Conservation (phyloP, 345 rosid species). For the Pistacia integerrima region DNA sequence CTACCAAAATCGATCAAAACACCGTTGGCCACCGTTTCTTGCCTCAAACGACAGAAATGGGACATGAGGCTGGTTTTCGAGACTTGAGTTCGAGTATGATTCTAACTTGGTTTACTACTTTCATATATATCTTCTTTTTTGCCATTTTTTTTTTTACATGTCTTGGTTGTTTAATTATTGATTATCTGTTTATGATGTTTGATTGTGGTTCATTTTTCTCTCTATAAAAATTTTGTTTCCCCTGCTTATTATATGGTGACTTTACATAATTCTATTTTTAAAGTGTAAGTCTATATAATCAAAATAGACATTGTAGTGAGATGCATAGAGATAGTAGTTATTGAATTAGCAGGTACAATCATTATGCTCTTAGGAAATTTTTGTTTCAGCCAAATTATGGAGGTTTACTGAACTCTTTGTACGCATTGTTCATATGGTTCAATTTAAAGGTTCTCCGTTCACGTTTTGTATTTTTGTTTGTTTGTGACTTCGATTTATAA, state of each 20-base stretch:
- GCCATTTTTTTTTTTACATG: not conserved
- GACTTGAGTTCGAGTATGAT: constrained; percentile 41
- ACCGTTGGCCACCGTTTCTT: constrained; percentile 20
- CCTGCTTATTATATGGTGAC: not conserved
- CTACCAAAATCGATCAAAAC: constrained; percentile 16
- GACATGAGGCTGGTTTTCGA: constrained; percentile 17
- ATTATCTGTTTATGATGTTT: not conserved
- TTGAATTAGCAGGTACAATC: not conserved
- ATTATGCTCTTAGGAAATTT: too few species aligned
- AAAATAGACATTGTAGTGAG: not conserved
- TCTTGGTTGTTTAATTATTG: not conserved
- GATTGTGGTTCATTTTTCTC: not conserved
- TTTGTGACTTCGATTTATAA: too few species aligned
- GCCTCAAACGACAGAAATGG: constrained; percentile 21
- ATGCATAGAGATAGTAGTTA: not conserved
- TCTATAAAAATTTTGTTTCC: not conserved
- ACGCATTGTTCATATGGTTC: too few species aligned
- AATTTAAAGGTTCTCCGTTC: too few species aligned
- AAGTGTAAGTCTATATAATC: not conserved
- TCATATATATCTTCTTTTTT: not conserved
- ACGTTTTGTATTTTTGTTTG: too few species aligned
- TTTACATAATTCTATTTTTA: not conserved
- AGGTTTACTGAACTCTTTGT: too few species aligned
- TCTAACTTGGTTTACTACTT: constrained; percentile 9
- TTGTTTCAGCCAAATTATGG: too few species aligned